Evolutionary conservation across 805 yeast species (phyloP).

Genomic region (Wickerhamiella sergipiensis): DNA sequence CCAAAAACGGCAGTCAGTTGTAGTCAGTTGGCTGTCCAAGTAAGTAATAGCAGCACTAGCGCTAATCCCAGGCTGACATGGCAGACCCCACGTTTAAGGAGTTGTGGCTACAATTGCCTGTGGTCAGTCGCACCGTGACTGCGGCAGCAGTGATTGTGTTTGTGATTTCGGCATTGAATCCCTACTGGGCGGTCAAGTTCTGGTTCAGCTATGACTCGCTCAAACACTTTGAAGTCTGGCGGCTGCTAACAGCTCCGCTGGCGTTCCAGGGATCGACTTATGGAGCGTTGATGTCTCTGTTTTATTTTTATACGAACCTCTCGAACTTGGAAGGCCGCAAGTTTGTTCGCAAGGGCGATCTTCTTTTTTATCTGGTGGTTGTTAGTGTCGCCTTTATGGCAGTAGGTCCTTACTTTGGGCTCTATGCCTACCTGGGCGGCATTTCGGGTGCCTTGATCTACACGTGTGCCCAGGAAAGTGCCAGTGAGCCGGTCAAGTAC

Average conservation of each 20-base stretch:
- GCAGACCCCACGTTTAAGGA: constrained; percentile 5
- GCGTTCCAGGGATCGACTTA: constrained; percentile 3
- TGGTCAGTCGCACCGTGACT: constrained; percentile 9
- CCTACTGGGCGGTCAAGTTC: constrained; percentile 5
- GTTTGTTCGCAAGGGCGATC: constrained; percentile 3
- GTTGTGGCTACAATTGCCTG: constrained; percentile 12
- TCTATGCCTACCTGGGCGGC: constrained; percentile 18
- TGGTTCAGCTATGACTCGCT: constrained; percentile 9
- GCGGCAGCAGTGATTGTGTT: constrained; percentile 2
- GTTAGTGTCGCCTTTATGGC: constrained; percentile 11
- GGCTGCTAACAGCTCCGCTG: constrained; percentile 10
- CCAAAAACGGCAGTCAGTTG: too few relatives aligned
- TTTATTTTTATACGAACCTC: constrained; percentile 5
- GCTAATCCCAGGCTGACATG: not conserved
- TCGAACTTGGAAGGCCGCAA: constrained; percentile 6
- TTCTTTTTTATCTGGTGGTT: constrained; percentile 15
- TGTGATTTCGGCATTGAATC: constrained; percentile 3
- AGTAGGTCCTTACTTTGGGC: constrained; percentile 11
- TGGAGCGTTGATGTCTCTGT: constrained; percentile 6
- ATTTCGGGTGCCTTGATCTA: constrained; percentile 24
- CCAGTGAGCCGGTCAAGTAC: constrained; percentile 19
- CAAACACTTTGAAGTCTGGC: constrained; percentile 10
- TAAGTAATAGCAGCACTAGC: too few relatives aligned
- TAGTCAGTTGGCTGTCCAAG: too few relatives aligned
- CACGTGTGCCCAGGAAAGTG: constrained; percentile 27